These are phyloP conservation scores for Podaxis carcinomalis DNA, from an alignment of 768 basidiomycete genomes.

Conservation along the genomic window DNA sequence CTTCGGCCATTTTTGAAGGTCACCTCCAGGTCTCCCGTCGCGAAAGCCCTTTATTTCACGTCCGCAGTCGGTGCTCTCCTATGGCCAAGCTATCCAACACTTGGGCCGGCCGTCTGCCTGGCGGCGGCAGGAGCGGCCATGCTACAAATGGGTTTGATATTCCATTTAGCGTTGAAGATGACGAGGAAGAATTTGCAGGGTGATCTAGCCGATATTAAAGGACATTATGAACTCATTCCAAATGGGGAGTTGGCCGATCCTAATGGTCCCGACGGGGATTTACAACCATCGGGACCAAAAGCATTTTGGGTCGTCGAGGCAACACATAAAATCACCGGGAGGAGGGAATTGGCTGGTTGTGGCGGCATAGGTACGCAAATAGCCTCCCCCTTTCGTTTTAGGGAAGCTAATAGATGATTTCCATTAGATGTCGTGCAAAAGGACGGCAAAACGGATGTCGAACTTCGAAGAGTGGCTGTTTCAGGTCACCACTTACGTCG, in stretches of 20 bases:
- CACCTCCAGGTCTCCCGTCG: background rate
- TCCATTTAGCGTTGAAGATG: background rate
- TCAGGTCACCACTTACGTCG: constrained; percentile 15
- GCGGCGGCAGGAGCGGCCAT: background rate
- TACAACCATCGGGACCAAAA: background rate
- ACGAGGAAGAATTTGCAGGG: background rate
- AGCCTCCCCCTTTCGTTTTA: background rate
- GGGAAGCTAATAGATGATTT: background rate
- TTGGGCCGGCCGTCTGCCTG: background rate
- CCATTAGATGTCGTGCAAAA: background rate
- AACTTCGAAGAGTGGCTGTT: constrained; percentile 21
- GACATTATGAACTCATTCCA: background rate
- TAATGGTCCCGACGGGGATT: background rate
- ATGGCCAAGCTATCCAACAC: background rate
- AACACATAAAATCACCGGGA: background rate
- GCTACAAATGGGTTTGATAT: background rate
- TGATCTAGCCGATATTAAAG: background rate
- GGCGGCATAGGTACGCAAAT: background rate
- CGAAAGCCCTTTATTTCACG: background rate
- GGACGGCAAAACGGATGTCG: background rate
- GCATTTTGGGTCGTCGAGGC: constrained; percentile 4
- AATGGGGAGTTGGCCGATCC: no score
- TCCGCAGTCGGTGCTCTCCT: background rate
- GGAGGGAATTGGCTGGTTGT: background rate
- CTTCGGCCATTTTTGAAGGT: background rate